Base-by-base conservation (phyloP, 1,284 basidiomycete genomes). In the Ganoderma boninense region DNA sequence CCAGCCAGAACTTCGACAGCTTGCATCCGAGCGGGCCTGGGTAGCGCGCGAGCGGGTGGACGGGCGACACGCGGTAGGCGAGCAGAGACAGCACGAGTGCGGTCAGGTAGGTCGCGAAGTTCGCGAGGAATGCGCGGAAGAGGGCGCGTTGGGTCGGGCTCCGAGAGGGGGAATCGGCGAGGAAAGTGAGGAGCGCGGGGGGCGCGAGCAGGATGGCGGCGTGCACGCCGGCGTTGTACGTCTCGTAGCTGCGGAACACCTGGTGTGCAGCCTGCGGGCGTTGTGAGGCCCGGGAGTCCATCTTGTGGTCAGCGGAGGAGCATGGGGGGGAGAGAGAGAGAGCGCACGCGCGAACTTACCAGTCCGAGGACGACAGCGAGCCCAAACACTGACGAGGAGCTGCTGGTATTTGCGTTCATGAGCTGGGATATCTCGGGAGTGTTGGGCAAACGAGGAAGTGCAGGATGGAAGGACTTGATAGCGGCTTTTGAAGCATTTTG, bases 21-120 rank as follows among this genome's bases (percentile, higher is more conserved):
- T 74, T 78, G 60, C 54, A 63, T 3, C 57, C 29, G 42, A 76
- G 18, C 1, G 79, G 79, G 0, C 79, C 79, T 14, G 78, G 77
- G 23, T 65, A 65, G 8, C 59, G 35, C 4, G 67, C 62, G 16
- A 69, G 63, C 11, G 67, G 67, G 56, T 69, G 68, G 40, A 69
- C 23, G 32, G 68, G 68, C 1, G 42, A 43, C 49, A 69, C 26
- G 16, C 68, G 68, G 40, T 69, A 69, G n/a, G 40, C 20, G 7
- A 69, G 13, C 6, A 69, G 20, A 26, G 64, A 62, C 18, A 40
- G 7, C 11, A 35, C 29, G 16, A 69, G 68, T 2, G 59, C 26
- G 40, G 60, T 6, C 32, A 69, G 23, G 52, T 66, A 69, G 13
- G 64, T 65, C 3, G 43, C 40, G 23, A 59, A 16, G 64, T 57